Evolutionary conservation across 2,329 filamentous ascomycete species (phyloP), one percentile per base, ranked within the genome.

Genomic region (Hypoxylon sp.): DNA sequence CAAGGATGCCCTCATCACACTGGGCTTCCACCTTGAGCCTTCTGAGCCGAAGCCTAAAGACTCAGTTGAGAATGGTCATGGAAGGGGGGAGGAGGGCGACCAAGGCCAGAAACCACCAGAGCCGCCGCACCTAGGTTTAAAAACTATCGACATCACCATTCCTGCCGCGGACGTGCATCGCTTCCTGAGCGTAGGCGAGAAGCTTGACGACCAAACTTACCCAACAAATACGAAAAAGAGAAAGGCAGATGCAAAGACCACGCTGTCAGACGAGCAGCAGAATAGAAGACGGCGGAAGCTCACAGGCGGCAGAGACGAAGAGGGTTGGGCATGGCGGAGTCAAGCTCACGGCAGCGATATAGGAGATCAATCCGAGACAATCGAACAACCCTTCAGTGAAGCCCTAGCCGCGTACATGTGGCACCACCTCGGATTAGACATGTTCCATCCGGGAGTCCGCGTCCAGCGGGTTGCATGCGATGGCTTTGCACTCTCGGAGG

Each of bases 371-470:
- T 2, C 45, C 48, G 51, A 63, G 2, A 45, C 60, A 2, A 53
- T 68, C 11, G 16, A 63, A 4, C 77, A 80, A n/a, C 82, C 85
- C 0, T 88, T 88, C 65, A 83, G 80, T 0, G 78, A 84, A 45
- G 85, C 85, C 0, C 70, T 88, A 16, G 81, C 80, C 0, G 72
- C 72, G 4, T 88, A 88, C 60, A 64, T 88, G 5, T 75, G 82
- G 58, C 77, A 81, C n/a, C 85, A 88, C 64, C 77, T 88, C 4
- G 85, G 83, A 0, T 74, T 89, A 12, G 80, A 88, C 70, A 69
- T 88, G 67, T 85, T 85, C 59, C 85, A 88, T 68, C 83, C 86
- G 0, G 79, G 81, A n/a, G 85, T 88, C 2, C 77, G 81, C 1
- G 75, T 88, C 23, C 78, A 78, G 11, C 85, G 86, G 66, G 80